These are phyloP conservation scores for Alternaria sp. DNA, from an alignment of 2,329 filamentous ascomycete genomes.

Conservation along the genomic window DNA sequence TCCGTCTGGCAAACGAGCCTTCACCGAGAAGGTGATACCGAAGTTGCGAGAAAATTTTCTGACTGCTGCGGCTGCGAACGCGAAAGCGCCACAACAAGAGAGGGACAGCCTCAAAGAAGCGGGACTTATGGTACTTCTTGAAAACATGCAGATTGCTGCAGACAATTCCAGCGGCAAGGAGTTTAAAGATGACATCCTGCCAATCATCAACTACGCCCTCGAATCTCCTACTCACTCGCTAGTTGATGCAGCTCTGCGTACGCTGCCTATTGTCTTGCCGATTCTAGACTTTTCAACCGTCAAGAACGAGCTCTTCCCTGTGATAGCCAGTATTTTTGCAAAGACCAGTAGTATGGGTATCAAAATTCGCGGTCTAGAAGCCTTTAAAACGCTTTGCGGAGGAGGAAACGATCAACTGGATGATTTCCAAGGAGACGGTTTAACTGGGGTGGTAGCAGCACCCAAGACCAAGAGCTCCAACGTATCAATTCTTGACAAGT, in stretches of 20 bases:
- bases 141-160: constrained; percentile 78
- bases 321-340: constrained; percentile 88
- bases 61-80: constrained; percentile 55
- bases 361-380: constrained; percentile 90
- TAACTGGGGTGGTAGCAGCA: constrained; percentile 71
- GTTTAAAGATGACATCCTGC: constrained; percentile 94
- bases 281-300: constrained; percentile 95
- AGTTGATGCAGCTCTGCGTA: constrained; percentile 83
- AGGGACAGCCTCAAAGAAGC: constrained; percentile 86
- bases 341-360: constrained; percentile 93
- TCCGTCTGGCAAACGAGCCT: constrained; percentile 75
- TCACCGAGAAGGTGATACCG: constrained; percentile 87
- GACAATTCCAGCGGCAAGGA: constrained; percentile 88
- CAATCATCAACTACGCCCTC: constrained; percentile 82
- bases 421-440: constrained; percentile 67
- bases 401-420: constrained; percentile 62
- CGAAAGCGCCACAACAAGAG: constrained; percentile 64
- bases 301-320: constrained; percentile 94
- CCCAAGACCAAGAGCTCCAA: constrained; percentile 69
- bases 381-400: constrained; percentile 88
- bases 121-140: constrained; percentile 87
- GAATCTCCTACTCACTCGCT: constrained; percentile 89
- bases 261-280: constrained; percentile 80
- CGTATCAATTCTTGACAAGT: constrained; percentile 89
- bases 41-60: constrained; percentile 84